Conservation (phyloP, 768 basidiomycete species). For the Amanita muscaria region DNA sequence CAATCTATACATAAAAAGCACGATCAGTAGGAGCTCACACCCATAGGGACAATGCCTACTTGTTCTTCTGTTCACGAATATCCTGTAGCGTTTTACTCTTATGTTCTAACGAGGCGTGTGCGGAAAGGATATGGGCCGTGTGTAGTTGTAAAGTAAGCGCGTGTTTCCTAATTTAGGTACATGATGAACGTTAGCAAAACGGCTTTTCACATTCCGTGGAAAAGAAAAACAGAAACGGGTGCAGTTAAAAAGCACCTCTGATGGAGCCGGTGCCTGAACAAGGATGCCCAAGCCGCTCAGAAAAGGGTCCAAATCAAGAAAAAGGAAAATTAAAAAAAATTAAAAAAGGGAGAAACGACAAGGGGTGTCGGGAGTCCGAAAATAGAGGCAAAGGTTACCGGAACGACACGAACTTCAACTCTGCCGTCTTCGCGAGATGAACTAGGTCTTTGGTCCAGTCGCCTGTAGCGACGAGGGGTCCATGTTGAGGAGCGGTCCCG, state of each 20-base stretch:
- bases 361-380: slow-evolving; percentile 1
- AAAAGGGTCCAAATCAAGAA: too few relatives aligned
- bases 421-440: slow-evolving; percentile 79
- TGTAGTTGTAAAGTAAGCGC: slow-evolving; percentile 77
- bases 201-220: not conserved
- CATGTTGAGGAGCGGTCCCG: slow-evolving; percentile 1
- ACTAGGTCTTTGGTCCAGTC: slow-evolving; percentile 86
- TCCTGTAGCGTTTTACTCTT: slow-evolving; percentile 76
- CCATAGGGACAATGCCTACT: slow-evolving; percentile 34
- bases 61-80: slow-evolving; percentile 76
- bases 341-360: not conserved
- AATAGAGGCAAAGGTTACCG: not conserved
- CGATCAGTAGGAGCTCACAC: slow-evolving; percentile 1
- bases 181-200: not conserved
- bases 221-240: not conserved
- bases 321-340: not conserved
- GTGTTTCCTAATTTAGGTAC: slow-evolving; percentile 50
- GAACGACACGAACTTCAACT: slow-evolving; percentile 58
- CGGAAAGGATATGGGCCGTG: slow-evolving; percentile 80
- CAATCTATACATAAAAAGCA: slow-evolving; percentile 34
- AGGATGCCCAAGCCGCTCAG: too few relatives aligned
- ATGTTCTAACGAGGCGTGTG: slow-evolving; percentile 70
- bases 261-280: too few relatives aligned
- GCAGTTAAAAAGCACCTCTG: not conserved
- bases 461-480: slow-evolving; percentile 65